These are phyloP conservation scores for Phytopythium montanum DNA, from an alignment of 352 stramenopile genomes.

Conservation along the genomic window DNA sequence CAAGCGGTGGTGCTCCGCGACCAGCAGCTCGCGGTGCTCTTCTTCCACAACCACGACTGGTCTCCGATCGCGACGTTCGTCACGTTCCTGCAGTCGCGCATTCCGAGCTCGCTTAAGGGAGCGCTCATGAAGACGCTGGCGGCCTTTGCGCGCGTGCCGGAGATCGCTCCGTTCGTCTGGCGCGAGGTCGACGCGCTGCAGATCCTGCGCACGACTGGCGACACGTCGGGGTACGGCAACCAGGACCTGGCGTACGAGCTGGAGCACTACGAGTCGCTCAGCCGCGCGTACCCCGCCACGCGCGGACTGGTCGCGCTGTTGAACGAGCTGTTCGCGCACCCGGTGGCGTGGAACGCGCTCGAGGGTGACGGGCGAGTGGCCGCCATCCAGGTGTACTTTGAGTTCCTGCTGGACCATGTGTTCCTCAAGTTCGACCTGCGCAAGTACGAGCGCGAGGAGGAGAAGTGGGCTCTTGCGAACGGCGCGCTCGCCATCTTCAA, in stretches of 20 bases:
- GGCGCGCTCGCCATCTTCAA: constrained; percentile 73
- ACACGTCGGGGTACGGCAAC: constrained; percentile 55
- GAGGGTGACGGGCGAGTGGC: constrained; percentile 68
- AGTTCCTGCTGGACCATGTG: constrained; percentile 77
- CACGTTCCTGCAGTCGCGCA: constrained; percentile 76
- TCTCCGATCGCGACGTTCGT: constrained; percentile 81
- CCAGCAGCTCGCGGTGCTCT: constrained; percentile 69
- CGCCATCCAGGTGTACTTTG: constrained; percentile 84
- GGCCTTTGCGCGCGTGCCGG: constrained; percentile 66
- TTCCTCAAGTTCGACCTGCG: constrained; percentile 84
- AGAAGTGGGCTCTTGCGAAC: constrained; percentile 81
- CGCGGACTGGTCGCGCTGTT: constrained; percentile 72
- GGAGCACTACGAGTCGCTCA: constrained; percentile 81
- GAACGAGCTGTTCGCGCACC: constrained; percentile 74
- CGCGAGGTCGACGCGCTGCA: constrained; percentile 80
- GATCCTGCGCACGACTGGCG: constrained; percentile 72
- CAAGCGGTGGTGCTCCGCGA: constrained; percentile 67
- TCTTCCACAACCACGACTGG: constrained; percentile 87
- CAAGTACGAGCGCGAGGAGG: constrained; percentile 79
- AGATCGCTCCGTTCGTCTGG: constrained; percentile 84
- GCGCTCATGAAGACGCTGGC: constrained; percentile 84
- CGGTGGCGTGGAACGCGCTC: constrained; percentile 68
- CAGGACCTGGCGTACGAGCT: constrained; percentile 84
- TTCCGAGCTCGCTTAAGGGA: constrained; percentile 81
- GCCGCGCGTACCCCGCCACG: constrained; percentile 73